Conservation (phyloP, 306 rosid species). For the Cicer arietinum region DNA sequence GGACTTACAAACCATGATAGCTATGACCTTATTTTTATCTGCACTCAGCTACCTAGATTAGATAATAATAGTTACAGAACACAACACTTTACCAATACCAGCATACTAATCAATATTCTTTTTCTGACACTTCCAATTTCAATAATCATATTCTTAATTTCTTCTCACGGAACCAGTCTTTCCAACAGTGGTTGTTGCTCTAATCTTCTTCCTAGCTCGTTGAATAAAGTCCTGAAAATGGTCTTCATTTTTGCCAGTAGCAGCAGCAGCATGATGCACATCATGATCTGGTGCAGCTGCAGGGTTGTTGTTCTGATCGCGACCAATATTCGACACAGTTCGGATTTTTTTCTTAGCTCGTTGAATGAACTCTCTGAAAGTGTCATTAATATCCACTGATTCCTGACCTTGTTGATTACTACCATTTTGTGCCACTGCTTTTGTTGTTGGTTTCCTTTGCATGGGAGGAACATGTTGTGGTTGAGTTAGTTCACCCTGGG, state of each 20-base stretch:
- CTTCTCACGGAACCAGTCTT: constrained; percentile 48
- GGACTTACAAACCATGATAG: background rate
- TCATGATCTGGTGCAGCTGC: constrained; percentile 37
- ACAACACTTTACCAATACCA: constrained; percentile 23
- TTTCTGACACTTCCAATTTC: background rate
- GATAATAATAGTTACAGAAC: background rate
- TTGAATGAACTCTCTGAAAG: constrained; percentile 51
- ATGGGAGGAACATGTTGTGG: constrained; percentile 5
- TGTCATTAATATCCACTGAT: constrained; percentile 46
- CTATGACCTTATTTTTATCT: constrained; percentile 31
- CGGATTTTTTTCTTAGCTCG: constrained; percentile 46
- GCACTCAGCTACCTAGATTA: constrained; percentile 13
- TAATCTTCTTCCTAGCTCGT: constrained; percentile 52
- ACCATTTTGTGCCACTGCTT: background rate
- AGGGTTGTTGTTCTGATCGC: constrained; percentile 35
- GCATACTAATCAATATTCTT: constrained; percentile 1
- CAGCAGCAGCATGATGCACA: constrained; percentile 14
- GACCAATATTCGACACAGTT: constrained; percentile 44
- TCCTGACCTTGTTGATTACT: constrained; percentile 35
- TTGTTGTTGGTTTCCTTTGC: constrained; percentile 8
- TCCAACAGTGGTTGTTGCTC: constrained; percentile 48
- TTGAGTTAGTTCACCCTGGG: constrained; percentile 33
- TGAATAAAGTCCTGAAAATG: constrained; percentile 57
- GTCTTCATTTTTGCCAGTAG: constrained; percentile 46
- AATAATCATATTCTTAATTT: constrained; percentile 34